Evolutionary conservation across 1,139 yeast genomes (phyloP).

Genomic region (Pichia inconspicua): DNA sequence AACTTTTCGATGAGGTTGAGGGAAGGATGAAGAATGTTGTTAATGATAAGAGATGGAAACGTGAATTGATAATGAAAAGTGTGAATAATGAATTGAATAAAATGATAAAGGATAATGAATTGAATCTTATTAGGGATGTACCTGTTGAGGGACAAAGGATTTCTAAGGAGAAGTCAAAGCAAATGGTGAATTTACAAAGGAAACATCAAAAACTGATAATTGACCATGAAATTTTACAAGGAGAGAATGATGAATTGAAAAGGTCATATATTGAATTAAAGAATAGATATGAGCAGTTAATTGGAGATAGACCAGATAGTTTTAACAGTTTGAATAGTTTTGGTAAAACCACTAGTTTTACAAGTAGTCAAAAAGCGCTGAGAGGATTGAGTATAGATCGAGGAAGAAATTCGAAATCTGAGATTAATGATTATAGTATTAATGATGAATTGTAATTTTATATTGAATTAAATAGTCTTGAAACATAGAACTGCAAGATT

Average conservation of each 20-base stretch:
- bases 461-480: slow-evolving; percentile 47
- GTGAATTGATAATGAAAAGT: slow-evolving; percentile 1
- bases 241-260: slow-evolving; percentile 1
- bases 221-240: slow-evolving; percentile 1
- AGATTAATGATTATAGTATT: background rate
- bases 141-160: background rate
- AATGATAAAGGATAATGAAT: background rate
- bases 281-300: background rate
- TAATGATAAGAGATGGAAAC: background rate
- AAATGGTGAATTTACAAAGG: background rate
- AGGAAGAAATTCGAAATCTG: background rate
- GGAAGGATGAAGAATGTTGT: background rate
- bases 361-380: background rate
- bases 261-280: background rate
- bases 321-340: background rate
- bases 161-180: background rate
- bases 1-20: background rate
- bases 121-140: background rate
- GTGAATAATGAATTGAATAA: background rate
- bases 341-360: background rate
- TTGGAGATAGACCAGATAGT: background rate
- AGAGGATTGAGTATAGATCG: background rate
- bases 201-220: slow-evolving; percentile 6
- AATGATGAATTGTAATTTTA: background rate
- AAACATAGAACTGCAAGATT: slow-evolving; percentile 74